Conservation (phyloP, 495 filamentous ascomycete genomes). For the Amniculicola lignicola region DNA sequence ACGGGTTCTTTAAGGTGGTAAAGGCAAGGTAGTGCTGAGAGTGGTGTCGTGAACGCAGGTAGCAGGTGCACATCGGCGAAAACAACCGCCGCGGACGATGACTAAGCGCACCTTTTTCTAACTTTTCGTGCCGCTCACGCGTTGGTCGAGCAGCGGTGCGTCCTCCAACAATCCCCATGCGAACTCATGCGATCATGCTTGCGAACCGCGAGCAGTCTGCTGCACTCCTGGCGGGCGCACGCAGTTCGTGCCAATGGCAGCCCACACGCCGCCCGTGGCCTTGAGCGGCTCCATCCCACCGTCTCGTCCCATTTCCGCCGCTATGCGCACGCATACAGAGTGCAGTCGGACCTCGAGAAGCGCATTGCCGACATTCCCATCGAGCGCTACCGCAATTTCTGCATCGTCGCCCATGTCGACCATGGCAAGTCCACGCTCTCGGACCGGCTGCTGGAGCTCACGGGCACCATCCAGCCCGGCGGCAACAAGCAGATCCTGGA, state of each 20-base stretch:
- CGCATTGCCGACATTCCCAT: slow-evolving; percentile 86
- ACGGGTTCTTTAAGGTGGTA: too few species aligned
- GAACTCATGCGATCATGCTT: slow-evolving; percentile 39
- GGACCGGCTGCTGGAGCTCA: slow-evolving; percentile 89
- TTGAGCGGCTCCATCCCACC: slow-evolving; percentile 47
- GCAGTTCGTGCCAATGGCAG: slow-evolving; percentile 21
- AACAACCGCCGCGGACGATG: too few species aligned
- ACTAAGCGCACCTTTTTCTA: too few species aligned
- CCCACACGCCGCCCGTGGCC: slow-evolving; percentile 2
- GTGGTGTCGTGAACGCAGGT: too few species aligned
- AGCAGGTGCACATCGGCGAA: too few species aligned
- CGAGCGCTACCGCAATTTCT: slow-evolving; percentile 91
- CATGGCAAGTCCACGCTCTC: slow-evolving; percentile 96
- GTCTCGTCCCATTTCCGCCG: too few species aligned
- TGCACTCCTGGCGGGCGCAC: slow-evolving; percentile 33
- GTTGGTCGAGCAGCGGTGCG: neutral
- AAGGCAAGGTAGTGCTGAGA: too few species aligned
- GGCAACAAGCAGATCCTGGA: slow-evolving; percentile 94
- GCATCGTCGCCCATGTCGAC: slow-evolving; percentile 97
- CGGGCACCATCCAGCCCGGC: slow-evolving; percentile 83
- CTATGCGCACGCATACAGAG: slow-evolving; percentile 43
- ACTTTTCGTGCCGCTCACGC: slow-evolving; percentile 9
- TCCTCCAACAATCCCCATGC: slow-evolving; percentile 12
- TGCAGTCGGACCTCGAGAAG: slow-evolving; percentile 62
- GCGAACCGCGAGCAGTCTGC: slow-evolving; percentile 36